Evolutionary conservation across 495 filamentous ascomycete species (phyloP), one percentile per base, ranked within the genome.

Genomic region (Saxophila tyrrhenica): DNA sequence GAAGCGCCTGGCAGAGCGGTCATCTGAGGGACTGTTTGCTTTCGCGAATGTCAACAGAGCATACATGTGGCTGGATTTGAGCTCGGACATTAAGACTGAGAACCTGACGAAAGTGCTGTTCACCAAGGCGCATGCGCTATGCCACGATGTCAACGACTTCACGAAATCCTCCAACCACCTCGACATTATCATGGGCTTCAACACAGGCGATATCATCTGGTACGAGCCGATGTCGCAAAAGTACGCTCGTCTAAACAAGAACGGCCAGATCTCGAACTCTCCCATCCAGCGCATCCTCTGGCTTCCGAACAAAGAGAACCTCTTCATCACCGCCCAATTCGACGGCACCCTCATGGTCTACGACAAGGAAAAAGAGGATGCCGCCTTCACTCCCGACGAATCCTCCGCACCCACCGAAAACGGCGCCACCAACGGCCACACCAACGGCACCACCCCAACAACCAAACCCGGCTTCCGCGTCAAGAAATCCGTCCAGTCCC

Each of bases 291-390:
- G 89, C 52, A 94, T 97, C 62, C 80, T 80, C 58, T 98, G 92
- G 92, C 78, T 97, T 20, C 92, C 92, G 0, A 84, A 85, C 16
- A 91, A 88, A n/a, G 92, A 97, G 62, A 87, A 87, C 61, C 73
- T 96, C 23, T 97, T 98, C 64, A 74, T 97, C 24, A 89, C 91
- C 11, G 84, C 89, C 1, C 90, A 98, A 69, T 85, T 87, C 72
- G 91, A 97, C 65, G 92, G 92, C 9, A 81, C 86, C n/a, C 67
- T 98, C 48, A 79, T 98, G 7, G 90, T 96, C 2, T 98, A 97
- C 61, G 94, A 98, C 68, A 97, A 97, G 72, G 94, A 97, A 65
- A 96, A 95, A 65, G 92, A 98, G 60, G 92, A 98, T 69, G 86
- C 85, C 1, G 63, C 75, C n/a, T 86, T 87, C 66, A 69, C 76